Evolutionary conservation across 495 filamentous ascomycete species (phyloP).

Genomic region (Talaromyces trachyspermus): DNA sequence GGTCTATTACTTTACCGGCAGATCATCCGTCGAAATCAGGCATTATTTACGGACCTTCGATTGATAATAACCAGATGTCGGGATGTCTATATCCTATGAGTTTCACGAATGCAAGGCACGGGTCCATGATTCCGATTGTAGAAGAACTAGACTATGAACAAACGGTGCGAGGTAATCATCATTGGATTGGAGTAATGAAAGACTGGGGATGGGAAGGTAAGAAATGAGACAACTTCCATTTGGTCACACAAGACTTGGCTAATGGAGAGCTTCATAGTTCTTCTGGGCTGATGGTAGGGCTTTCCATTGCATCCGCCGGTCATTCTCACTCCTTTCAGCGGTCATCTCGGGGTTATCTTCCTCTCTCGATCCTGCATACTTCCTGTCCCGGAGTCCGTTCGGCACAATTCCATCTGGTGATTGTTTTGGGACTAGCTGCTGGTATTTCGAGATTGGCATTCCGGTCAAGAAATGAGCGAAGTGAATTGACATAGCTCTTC

Average conservation of each 20-base stretch:
- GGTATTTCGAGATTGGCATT: background rate
- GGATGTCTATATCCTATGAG: background rate
- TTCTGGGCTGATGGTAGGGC: slow-evolving; percentile 25
- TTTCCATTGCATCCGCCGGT: background rate
- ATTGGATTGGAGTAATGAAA: slow-evolving; percentile 76
- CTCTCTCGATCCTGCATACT: background rate
- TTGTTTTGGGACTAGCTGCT: background rate
- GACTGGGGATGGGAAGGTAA: slow-evolving; percentile 76
- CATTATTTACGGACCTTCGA: background rate
- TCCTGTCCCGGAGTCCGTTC: background rate
- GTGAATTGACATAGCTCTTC: slow-evolving; percentile 24
- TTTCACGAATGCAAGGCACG: slow-evolving; percentile 15
- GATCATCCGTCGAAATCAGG: background rate
- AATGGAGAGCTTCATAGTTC: slow-evolving; percentile 22
- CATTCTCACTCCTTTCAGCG: background rate
- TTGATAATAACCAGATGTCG: background rate
- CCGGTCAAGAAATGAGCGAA: slow-evolving; percentile 20
- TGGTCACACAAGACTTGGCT: background rate
- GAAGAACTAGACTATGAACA: slow-evolving; percentile 54
- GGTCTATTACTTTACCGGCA: slow-evolving; percentile 1
- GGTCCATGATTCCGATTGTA: slow-evolving; percentile 26
- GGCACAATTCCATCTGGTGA: background rate
- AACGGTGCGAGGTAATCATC: slow-evolving; percentile 59
- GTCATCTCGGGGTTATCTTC: background rate
- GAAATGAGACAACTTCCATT: slow-evolving; percentile 12